Base-by-base conservation (phyloP, 139 green algal species). In the Mesostigma viride region DNA sequence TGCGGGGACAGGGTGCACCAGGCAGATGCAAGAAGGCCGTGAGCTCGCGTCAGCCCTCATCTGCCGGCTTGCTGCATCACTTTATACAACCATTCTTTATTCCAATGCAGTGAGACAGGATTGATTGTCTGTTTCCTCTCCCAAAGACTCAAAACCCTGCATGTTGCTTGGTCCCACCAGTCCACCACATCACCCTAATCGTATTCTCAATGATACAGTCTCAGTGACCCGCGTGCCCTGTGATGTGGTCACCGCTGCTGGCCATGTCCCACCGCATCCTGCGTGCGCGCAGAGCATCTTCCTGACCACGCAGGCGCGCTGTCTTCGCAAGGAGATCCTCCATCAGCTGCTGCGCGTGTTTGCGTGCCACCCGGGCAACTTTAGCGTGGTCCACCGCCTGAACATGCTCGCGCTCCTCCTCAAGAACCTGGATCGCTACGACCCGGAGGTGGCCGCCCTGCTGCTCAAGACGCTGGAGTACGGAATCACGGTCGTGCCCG, bases 401-500 rank as follows among this genome's bases (percentile, higher is more conserved):
- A 28, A 32, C 17, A 68, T 34, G 32, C 68, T 76, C 24, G 24
- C 24, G 8, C 4, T 32, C 20, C 45, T 76, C 6, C n/a, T 72
- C 3, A 17, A 33, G 11, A 40, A 56, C 32, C 31, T 76, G 24
- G 51, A 17, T 4, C 17, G 20, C 30, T 66, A 45, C 32, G n/a
- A 34, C 3, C 26, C 17, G 26, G 28, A 58, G 22, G 26, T 76
- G 34, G 64, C 73, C 20, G 45, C 56, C 27, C 63, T 67, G 51
- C 40, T 76, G 14, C 62, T 76, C 1, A 73, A 51, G 40, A 26
- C n/a, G 14, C 53, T 76, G 27, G 70, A 76, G 56, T 76, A 69
- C 46, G 34, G 31, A 28, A 53, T 73, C 0, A 70, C 35, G n/a
- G n/a, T n/a, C 24, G 63, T 76, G 33, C 31, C 36, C 48, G 64